Percentiles rank a stretch among this genome's conserved stretches.
phyloP scores from a whole-genome alignment of 2,329 filamentous ascomycete species.

The Cytospora paraplurivora region DNA sequence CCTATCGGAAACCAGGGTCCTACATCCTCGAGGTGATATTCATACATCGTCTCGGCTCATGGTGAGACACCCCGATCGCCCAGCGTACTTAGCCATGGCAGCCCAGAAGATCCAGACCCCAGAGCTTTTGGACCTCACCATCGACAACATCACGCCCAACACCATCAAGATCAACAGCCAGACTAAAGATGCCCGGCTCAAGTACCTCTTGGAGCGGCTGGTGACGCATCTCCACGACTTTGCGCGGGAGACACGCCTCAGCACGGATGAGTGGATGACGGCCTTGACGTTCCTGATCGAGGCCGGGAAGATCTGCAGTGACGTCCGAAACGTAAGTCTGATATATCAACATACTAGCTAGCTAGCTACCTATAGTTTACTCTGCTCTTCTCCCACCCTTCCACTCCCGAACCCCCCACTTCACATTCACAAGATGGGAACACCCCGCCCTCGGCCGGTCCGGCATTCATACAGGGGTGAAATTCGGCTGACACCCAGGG shows the following conservation, averaged over 20 bases:
- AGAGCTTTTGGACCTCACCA: conserved; percentile 61
- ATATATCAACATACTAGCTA: background rate
- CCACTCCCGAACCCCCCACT: too few species aligned
- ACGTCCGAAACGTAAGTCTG: conserved; percentile 67
- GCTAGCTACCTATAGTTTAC: background rate
- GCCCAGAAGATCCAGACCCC: conserved; percentile 29
- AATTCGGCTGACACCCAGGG: too few species aligned
- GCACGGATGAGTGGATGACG: conserved; percentile 76
- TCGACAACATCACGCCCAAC: conserved; percentile 80
- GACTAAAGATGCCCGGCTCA: conserved; percentile 64
- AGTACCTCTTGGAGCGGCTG: conserved; percentile 72
- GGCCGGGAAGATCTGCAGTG: conserved; percentile 72
- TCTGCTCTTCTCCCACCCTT: conserved; percentile 17
- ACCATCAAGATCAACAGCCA: conserved; percentile 74
- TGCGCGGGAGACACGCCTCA: conserved; percentile 74
- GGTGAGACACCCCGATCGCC: too few species aligned
- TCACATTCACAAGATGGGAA: background rate
- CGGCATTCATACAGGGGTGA: background rate
- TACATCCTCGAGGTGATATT: background rate
- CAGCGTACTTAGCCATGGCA: conserved; percentile 13
- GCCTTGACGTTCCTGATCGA: conserved; percentile 71
- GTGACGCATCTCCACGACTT: conserved; percentile 82
- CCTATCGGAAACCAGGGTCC: too few species aligned
- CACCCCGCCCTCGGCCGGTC: background rate
- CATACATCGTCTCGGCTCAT: background rate